Percentiles rank a stretch among this genome's conserved stretches.
phyloP scores from a whole-genome alignment of 1,284 basidiomycete genomes.

The Peniophora sp. region DNA sequence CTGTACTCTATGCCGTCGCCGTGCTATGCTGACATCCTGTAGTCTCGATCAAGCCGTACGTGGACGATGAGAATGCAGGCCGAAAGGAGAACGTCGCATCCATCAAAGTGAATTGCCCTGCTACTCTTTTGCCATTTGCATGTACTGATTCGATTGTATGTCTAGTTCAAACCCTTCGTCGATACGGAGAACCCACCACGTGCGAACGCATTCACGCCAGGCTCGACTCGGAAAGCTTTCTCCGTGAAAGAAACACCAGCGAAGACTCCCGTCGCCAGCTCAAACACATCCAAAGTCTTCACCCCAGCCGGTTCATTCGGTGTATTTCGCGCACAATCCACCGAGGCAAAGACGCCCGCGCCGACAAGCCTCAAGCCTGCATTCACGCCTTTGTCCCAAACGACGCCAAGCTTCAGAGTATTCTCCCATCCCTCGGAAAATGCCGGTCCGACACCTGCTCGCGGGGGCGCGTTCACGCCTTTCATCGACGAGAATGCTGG shows the following conservation, averaged over 20 bases:
- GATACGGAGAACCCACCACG: constrained; percentile 18
- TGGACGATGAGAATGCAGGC: constrained; percentile 45
- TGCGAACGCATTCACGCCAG: constrained; percentile 16
- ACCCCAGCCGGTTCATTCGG: constrained; percentile 41
- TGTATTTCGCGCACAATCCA: constrained; percentile 20
- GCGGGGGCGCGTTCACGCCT: constrained; percentile 30
- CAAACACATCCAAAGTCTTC: constrained; percentile 36
- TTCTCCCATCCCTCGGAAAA: constrained; percentile 57
- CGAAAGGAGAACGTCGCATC: constrained; percentile 40
- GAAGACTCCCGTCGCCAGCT: constrained; percentile 11
- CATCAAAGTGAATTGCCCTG: constrained; percentile 32
- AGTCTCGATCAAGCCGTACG: constrained; percentile 30
- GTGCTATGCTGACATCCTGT: constrained; percentile 2
- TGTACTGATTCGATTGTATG: constrained; percentile 5
- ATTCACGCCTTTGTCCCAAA: constrained; percentile 45
- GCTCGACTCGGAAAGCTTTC: constrained; percentile 25
- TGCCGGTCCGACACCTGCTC: constrained; percentile 17
- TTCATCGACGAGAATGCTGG: constrained; percentile 22
- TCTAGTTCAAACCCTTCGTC: constrained; percentile 23
- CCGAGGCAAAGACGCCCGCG: not conserved
- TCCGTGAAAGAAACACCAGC: constrained; percentile 25
- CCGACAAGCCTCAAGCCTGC: constrained; percentile 2
- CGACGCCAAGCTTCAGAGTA: constrained; percentile 59
- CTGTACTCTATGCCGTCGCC: not conserved
- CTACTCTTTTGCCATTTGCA: not conserved